Percentiles rank a stretch among this genome's conserved stretches.
Evolutionary conservation across 345 rosid species (phyloP).

Genomic region (Gossypium australe): DNA sequence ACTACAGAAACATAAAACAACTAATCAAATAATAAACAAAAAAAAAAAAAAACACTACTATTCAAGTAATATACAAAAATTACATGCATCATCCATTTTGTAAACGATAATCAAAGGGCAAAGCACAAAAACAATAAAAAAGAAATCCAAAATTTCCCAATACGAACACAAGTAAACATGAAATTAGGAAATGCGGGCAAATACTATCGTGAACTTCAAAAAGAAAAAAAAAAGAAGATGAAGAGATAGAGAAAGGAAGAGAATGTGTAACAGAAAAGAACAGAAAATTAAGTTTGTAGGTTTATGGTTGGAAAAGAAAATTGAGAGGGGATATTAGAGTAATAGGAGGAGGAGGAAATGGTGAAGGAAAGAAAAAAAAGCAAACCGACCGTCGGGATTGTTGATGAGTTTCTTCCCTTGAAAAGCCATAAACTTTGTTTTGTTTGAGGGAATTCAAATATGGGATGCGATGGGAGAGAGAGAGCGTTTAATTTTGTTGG

Average conservation of each 20-base stretch:
- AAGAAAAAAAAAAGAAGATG: neutral
- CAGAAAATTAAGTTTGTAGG: neutral
- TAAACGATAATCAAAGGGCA: neutral
- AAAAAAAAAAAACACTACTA: neutral
- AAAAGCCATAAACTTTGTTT: constrained; percentile 47
- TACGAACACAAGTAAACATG: neutral
- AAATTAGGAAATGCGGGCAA: constrained; percentile 3
- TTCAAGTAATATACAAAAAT: neutral
- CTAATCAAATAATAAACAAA: neutral
- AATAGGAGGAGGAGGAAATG: neutral
- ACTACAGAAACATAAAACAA: neutral
- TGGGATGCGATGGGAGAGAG: neutral
- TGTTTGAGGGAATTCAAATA: neutral
- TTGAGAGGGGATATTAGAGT: neutral
- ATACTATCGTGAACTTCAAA: neutral
- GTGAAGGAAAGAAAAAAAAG: constrained; percentile 17
- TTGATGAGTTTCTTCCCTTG: constrained; percentile 89
- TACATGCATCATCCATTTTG: neutral
- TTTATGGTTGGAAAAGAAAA: neutral
- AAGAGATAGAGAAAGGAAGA: neutral
- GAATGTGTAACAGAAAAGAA: neutral
- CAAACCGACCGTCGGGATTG: constrained; percentile 79
- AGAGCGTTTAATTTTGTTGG: neutral
- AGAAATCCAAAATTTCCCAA: neutral
- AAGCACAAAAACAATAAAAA: neutral